A percentile compares a stretch with the other conserved stretches of the same genome.
These are phyloP conservation scores for Leptographium radiaticola DNA, from an alignment of 2,329 filamentous ascomycete genomes.

Conservation along the genomic window DNA sequence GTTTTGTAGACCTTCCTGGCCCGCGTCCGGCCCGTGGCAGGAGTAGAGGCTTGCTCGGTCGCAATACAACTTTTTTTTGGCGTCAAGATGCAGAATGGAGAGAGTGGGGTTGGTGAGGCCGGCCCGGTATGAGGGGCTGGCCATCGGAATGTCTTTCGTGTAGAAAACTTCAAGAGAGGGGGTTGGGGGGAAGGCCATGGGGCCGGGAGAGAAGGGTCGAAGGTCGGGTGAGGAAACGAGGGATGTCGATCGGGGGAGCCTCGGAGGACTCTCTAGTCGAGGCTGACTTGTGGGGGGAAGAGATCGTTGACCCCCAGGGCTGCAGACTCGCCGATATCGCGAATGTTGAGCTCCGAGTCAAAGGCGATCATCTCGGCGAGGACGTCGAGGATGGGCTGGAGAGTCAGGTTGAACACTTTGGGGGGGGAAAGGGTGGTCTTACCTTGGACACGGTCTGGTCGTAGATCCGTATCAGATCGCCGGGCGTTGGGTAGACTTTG, in stretches of 20 bases:
- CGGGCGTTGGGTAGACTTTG: constrained; percentile 92
- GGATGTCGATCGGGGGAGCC: too few species aligned
- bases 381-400: constrained; percentile 78
- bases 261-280: constrained; percentile 3
- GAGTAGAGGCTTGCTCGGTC: background rate
- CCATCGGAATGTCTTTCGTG: background rate
- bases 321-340: constrained; percentile 6
- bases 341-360: constrained; percentile 10
- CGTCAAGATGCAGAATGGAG: background rate
- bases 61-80: background rate
- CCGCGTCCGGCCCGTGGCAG: background rate
- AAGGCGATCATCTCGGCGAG: constrained; percentile 80
- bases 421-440: constrained; percentile 6
- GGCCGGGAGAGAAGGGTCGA: background rate
- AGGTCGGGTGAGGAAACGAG: background rate
- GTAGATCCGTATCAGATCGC: constrained; percentile 90
- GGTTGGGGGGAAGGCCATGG: background rate
- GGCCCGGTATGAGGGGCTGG: background rate
- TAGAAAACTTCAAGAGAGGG: background rate
- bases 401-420: too few species aligned
- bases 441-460: constrained; percentile 98
- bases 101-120: background rate
- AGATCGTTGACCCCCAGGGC: constrained; percentile 4
- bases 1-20: background rate
- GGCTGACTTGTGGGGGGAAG: constrained; percentile 8